Evolutionary conservation across 768 basidiomycete species (phyloP), one percentile per base, ranked within the genome.

Genomic region (Macrocybe gigantea): DNA sequence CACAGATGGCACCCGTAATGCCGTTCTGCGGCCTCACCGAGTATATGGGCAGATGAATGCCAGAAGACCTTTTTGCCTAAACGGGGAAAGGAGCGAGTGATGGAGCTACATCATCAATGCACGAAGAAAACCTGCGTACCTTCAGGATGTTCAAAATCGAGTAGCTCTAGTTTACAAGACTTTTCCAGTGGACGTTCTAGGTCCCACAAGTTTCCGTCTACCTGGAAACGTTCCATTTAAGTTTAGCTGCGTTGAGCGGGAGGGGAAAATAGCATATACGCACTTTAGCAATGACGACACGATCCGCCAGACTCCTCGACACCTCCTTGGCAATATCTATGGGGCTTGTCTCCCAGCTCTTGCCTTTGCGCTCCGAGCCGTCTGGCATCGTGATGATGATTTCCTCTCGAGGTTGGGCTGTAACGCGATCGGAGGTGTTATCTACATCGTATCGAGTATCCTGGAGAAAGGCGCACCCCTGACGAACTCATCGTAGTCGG

Each of bases 1-100:
- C 94, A 96, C 10, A 99, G 76, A 72, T 96, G 93, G 64, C 93
- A 96, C 36, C 94, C 95, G 63, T 97, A 95, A 64, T 96, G 93
- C 45, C 88, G 80, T 68, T 99, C 96, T 37, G 93, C 82, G 47
- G 95, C 88, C 68, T 99, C 96, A 39, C 96, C 96, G 12, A 99
- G 78, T 48, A 98, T 93, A 67, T 98, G 96, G 0, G 96, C 96
- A 22, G 94, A 97, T 12, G 96, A 98, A 65, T 98, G 96, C 96
- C 96, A 99, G 74, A 98, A 99, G 6, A 99, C 96, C 58, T 85
- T 87, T 67, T 97, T 93, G 50, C 95, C 93, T 84, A 65, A 45
- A 41, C 10, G 42, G 36, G 36, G 11, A 11, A 38, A 44, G 32
- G 11, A 29, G 30, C 12, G 11, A 44, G 15, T 34, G 36, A 47